Evolutionary conservation across 169 alveolate species (phyloP), one percentile per base, ranked within the genome.

Genomic region (Besnoitia besnoiti): DNA sequence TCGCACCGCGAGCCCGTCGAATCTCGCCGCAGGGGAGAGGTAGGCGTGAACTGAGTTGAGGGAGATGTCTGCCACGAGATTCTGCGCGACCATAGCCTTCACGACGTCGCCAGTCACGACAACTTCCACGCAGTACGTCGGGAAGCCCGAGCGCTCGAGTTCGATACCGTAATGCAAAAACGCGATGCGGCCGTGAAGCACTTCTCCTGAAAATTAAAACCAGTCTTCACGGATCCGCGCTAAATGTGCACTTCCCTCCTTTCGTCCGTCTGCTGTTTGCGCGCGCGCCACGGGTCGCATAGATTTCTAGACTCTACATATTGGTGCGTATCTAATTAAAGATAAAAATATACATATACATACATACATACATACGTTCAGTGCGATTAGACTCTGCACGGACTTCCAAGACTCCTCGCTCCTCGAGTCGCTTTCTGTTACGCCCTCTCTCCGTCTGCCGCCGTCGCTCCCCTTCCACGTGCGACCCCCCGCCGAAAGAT

Each of bases 101-200:
- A 93, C 85, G 79, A 80, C 94, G 79, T 93, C 92, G 14, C 91
- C 93, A n/a, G 97, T 95, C 40, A 92, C 94, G 0, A 90, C 89
- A 8, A 94, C 94, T 84, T 92, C 96, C 27, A 95, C 94, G 30
- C 93, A 73, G 87, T 37, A 95, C 33, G 85, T 85, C 40, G 91
- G 91, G 42, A 47, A 40, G 35, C 95, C 96, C 27, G 44, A 39
- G 16, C 92, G 95, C 37, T 92, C 90, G 42, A 42, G 44, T 14
- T 95, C 90, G 75, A 49, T 95, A 35, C 80, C 79, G 94, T 85
- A 95, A 30, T 94, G 95, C 51, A 95, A 73, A 14, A 33, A 55
- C 51, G 89, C 46, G 3, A 95, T 89, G n/a, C 97, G 85, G 19
- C 94, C 96, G 40, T 90, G 85, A 46, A 95, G 89, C 40, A 89